phyloP scores from a whole-genome alignment of 2,329 filamentous ascomycete species.

The Fusarium duplospermum region DNA sequence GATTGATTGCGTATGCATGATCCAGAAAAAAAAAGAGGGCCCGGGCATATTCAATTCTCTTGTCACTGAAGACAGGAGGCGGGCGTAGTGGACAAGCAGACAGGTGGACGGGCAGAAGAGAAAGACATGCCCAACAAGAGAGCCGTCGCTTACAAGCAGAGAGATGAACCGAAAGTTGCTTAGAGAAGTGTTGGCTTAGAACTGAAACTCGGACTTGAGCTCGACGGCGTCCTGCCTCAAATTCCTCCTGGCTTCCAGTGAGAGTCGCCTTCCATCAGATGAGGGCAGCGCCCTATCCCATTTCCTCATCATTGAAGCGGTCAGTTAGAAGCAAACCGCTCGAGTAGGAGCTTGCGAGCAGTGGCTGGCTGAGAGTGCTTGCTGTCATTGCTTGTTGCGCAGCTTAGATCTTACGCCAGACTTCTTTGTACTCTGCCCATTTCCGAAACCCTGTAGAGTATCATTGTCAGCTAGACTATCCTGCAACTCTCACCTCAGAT shows the following conservation, averaged over 20 bases:
- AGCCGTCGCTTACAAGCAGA: neutral
- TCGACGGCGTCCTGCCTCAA: neutral
- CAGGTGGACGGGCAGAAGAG: neutral
- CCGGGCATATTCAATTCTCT: slow-evolving; percentile 1
- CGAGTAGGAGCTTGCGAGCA: slow-evolving; percentile 6
- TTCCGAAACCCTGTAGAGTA: slow-evolving; percentile 62
- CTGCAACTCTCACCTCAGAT: neutral
- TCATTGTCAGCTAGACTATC: slow-evolving; percentile 23
- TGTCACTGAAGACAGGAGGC: neutral
- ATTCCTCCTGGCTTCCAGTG: neutral
- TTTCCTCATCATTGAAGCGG: neutral
- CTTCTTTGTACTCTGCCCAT: slow-evolving; percentile 68
- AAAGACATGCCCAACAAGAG: slow-evolving; percentile 1
- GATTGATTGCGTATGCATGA: slow-evolving; percentile 15
- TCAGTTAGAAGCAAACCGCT: neutral
- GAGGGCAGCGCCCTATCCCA: neutral
- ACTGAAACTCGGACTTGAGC: neutral
- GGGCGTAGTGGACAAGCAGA: neutral
- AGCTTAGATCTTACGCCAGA: slow-evolving; percentile 59
- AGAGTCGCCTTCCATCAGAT: neutral
- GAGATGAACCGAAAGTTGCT: neutral
- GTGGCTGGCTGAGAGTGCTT: neutral
- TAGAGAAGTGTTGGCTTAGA: neutral
- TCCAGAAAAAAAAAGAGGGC: slow-evolving; percentile 6
- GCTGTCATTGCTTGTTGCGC: neutral